These are phyloP conservation scores for Mycena maculata DNA, from an alignment of 768 basidiomycete species.

Conservation along the genomic window DNA sequence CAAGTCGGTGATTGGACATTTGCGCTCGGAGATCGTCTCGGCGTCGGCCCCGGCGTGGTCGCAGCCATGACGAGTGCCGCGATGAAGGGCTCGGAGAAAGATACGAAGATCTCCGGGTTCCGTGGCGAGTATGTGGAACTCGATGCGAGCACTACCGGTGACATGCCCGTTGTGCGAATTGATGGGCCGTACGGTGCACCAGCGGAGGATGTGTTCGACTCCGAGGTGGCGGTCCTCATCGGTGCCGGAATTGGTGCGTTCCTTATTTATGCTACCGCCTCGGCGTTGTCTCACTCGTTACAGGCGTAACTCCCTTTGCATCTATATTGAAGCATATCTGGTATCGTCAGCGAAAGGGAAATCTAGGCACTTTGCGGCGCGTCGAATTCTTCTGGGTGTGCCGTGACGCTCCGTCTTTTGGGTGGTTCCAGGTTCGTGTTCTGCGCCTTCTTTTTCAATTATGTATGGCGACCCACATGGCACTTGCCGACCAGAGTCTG, in stretches of 20 bases:
- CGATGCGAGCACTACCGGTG: slow-evolving; percentile 60
- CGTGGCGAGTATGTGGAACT: slow-evolving; percentile 89
- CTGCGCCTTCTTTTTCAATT: no score
- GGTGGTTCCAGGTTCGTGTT: no score
- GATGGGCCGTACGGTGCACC: slow-evolving; percentile 97
- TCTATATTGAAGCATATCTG: slow-evolving; percentile 79
- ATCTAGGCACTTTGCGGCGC: slow-evolving; percentile 81
- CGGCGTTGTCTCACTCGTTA: slow-evolving; percentile 40
- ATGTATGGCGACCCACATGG: no score
- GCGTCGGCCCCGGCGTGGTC: slow-evolving; percentile 81
- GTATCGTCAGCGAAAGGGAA: slow-evolving; percentile 84
- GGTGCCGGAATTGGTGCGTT: slow-evolving; percentile 90
- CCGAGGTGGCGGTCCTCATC: slow-evolving; percentile 88
- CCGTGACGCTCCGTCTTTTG: slow-evolving; percentile 90
- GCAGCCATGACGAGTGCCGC: slow-evolving; percentile 83
- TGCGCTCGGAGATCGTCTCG: slow-evolving; percentile 86
- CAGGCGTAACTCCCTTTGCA: slow-evolving; percentile 80
- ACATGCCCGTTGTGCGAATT: slow-evolving; percentile 78
- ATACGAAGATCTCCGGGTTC: slow-evolving; percentile 56
- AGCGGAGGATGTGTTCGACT: slow-evolving; percentile 88
- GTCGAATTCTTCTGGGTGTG: slow-evolving; percentile 97
- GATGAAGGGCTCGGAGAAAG: slow-evolving; percentile 80
- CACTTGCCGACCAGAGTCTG: no score
- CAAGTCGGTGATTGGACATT: slow-evolving; percentile 92
- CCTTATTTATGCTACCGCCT: no score